Evolutionary conservation across 495 filamentous ascomycete genomes (phyloP).

Genomic region (Glarea lozoyensis): DNA sequence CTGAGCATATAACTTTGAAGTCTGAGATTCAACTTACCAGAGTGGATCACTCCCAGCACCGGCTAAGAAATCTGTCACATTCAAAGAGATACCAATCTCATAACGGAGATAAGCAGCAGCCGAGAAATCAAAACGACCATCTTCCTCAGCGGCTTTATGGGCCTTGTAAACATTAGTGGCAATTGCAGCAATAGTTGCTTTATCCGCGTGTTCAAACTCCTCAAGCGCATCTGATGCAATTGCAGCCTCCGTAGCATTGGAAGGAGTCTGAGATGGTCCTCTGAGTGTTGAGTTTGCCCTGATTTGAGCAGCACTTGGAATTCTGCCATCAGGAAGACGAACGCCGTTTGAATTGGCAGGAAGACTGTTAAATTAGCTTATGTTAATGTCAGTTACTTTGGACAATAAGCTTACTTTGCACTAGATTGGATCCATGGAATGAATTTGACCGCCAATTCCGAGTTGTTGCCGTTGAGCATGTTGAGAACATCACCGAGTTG

Average conservation of each 20-base stretch:
- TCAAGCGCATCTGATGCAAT: neutral
- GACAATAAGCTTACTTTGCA: neutral
- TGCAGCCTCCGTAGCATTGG: slow-evolving; percentile 1
- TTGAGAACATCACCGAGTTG: slow-evolving; percentile 53
- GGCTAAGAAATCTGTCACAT: slow-evolving; percentile 43
- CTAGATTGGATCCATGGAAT: slow-evolving; percentile 53
- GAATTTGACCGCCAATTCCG: slow-evolving; percentile 51
- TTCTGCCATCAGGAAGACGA: slow-evolving; percentile 4
- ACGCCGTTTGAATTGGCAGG: neutral
- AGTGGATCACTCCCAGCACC: slow-evolving; percentile 14
- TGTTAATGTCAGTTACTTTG: neutral
- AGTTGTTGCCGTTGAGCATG: slow-evolving; percentile 39
- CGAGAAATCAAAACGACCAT: slow-evolving; percentile 43
- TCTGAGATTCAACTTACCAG: slow-evolving; percentile 33
- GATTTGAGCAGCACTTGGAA: slow-evolving; percentile 4
- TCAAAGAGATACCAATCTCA: slow-evolving; percentile 41
- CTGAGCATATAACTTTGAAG: slow-evolving; percentile 50
- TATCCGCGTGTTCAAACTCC: neutral
- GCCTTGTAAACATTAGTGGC: slow-evolving; percentile 55
- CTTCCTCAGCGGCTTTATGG: slow-evolving; percentile 39
- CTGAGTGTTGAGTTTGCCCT: neutral
- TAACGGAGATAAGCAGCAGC: slow-evolving; percentile 55
- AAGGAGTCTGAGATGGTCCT: neutral
- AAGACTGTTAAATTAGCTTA: neutral
- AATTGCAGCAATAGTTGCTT: slow-evolving; percentile 12